Evolutionary conservation across 2,329 filamentous ascomycete species (phyloP).

Genomic region (Lecanosticta acicola): DNA sequence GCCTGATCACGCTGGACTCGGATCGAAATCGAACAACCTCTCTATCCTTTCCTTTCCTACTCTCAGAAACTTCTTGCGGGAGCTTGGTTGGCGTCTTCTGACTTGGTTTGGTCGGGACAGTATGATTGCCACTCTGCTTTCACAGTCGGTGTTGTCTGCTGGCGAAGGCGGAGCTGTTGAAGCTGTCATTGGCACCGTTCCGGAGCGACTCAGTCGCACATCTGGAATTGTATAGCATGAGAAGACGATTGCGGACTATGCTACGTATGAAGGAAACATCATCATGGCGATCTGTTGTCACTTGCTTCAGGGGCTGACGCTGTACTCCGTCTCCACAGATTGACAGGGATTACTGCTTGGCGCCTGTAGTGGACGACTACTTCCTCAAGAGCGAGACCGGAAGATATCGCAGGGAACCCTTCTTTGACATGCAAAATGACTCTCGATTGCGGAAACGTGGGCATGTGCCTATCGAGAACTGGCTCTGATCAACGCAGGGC

Average conservation of each 20-base stretch:
- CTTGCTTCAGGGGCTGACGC: no score
- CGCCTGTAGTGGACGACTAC: conserved; percentile 54
- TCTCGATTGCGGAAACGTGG: conserved; percentile 47
- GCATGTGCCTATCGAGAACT: conserved; percentile 52
- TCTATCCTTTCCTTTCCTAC: conserved; percentile 61
- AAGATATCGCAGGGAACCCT: conserved; percentile 32
- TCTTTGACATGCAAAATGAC: conserved; percentile 43
- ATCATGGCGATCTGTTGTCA: no score
- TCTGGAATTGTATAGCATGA: conserved; percentile 61
- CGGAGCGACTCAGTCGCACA: conserved; percentile 55
- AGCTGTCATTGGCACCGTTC: conserved; percentile 55
- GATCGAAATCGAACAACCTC: conserved; percentile 49
- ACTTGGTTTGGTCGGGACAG: conserved; percentile 64
- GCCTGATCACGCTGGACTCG: conserved; percentile 42
- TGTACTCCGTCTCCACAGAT: no score
- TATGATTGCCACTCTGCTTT: conserved; percentile 55
- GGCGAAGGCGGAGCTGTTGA: conserved; percentile 54
- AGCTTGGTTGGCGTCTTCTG: conserved; percentile 60
- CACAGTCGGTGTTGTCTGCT: conserved; percentile 54
- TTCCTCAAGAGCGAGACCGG: conserved; percentile 47
- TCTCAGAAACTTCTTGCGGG: conserved; percentile 58
- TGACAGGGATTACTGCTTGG: conserved; percentile 58
- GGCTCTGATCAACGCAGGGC: conserved; percentile 50
- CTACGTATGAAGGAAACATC: no score
- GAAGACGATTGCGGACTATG: conserved; percentile 61